Evolutionary conservation across 2,329 filamentous ascomycete species (phyloP), one percentile per base, ranked within the genome.

Genomic region (Fusarium sp.): DNA sequence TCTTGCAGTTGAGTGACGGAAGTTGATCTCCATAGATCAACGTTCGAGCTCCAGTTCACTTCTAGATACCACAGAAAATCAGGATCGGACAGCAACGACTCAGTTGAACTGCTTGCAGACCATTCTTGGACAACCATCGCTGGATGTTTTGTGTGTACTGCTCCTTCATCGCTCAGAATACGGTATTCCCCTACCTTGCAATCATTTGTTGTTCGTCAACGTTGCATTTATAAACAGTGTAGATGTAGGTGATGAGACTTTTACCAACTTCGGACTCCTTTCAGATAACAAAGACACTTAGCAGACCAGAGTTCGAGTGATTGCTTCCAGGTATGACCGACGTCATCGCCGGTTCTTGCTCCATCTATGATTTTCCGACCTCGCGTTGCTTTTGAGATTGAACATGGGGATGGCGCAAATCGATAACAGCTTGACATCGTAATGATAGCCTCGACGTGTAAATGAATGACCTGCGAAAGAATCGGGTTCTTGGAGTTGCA

Each of bases 401-500:
- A 41, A 41, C 36, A 28, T 33, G 35, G 35, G 8, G 30, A 42
- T 24, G n/a, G 26, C 42, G 33, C 53, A 55, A 44, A 35, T 30
- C 28, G 30, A 44, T 22, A 26, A 35, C 15, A 30, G 48, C 28
- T 48, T 48, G 35, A 51, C 50, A 35, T 61, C 28, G 39, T 33
- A 44, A 45, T 41, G 31, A 42, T 50, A 38, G 47, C 28, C 42
- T 50, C 39, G n/a, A n/a, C n/a, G n/a, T n/a, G n/a, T n/a, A n/a
- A n/a, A n/a, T n/a, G n/a, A n/a, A n/a, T n/a, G n/a, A n/a, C n/a
- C n/a, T n/a, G 44, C 28, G 51, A 51, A 33, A 64, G 30, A 30
- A 72, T 68, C 44, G 55, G 44, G 56, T 61, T 71, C n/a, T 58
- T 18, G 14, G 48, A 65, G 54, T 57, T 64, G 55, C 65, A 77